Evolutionary conservation across 768 basidiomycete genomes (phyloP).

Genomic region (Tylopilus vinaceipallidus): DNA sequence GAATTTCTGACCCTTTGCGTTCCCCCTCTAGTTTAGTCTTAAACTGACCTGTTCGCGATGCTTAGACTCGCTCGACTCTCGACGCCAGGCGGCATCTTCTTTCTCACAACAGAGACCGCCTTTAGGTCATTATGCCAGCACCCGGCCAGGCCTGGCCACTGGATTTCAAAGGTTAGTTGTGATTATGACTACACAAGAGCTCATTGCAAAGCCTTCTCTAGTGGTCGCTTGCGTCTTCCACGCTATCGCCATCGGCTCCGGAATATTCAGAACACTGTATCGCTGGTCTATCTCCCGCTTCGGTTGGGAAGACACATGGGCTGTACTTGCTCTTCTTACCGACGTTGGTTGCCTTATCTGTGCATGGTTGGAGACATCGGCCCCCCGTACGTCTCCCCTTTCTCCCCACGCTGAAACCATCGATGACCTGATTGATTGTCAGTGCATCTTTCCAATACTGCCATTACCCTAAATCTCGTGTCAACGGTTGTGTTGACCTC

Average conservation of each 20-base stretch:
- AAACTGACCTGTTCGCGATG: not conserved
- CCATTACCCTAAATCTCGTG: constrained; percentile 1
- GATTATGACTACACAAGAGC: not conserved
- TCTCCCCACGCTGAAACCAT: not conserved
- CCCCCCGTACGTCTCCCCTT: constrained; percentile 1
- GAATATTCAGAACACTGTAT: constrained; percentile 14
- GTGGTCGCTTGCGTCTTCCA: constrained; percentile 10
- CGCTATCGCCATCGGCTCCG: constrained; percentile 8
- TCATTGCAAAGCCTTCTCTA: not conserved
- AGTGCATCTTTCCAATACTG: not conserved
- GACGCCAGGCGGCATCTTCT: not conserved
- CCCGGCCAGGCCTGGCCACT: constrained; percentile 16
- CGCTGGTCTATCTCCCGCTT: constrained; percentile 16
- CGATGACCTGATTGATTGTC: not conserved
- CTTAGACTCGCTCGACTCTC: not conserved
- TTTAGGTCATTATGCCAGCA: constrained; percentile 20
- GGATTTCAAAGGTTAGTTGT: constrained; percentile 12
- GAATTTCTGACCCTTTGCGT: not conserved
- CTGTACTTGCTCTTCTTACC: constrained; percentile 13
- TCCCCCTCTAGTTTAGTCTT: not conserved
- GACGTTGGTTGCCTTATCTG: constrained; percentile 9
- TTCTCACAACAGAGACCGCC: not conserved
- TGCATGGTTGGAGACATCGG: constrained; percentile 3
- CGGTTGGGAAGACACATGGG: constrained; percentile 19
- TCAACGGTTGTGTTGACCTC: constrained; percentile 4